phyloP scores from a whole-genome alignment of 345 rosid species.

The Geranium brycei region DNA sequence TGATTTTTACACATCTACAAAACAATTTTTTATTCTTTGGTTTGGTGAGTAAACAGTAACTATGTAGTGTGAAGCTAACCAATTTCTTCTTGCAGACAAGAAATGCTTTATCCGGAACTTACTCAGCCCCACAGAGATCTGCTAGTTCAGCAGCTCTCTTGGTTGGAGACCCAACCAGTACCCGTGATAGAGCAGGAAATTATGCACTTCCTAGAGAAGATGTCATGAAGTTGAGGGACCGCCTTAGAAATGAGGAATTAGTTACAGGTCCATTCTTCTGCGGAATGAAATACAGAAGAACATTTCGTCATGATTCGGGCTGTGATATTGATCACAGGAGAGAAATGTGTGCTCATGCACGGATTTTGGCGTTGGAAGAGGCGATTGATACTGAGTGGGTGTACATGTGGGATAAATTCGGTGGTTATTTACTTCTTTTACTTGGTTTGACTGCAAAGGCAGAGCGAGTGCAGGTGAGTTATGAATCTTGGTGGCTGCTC shows the following conservation, averaged over 20 bases:
- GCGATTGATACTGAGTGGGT: constrained; percentile 99
- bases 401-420: constrained; percentile 99
- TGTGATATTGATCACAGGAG: constrained; percentile 71
- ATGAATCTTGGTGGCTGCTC: constrained; percentile 8
- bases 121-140: constrained; percentile 98
- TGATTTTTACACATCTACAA: no score
- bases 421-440: constrained; percentile 86
- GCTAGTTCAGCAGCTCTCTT: constrained; percentile 99
- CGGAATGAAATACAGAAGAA: constrained; percentile 45
- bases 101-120: constrained; percentile 96
- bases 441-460: constrained; percentile 98
- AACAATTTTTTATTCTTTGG: no score
- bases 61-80: background rate
- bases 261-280: constrained; percentile 64
- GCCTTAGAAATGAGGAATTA: constrained; percentile 86
- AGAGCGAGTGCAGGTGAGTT: constrained; percentile 81
- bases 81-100: constrained; percentile 50
- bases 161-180: constrained; percentile 88
- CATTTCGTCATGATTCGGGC: constrained; percentile 44
- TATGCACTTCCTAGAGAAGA: constrained; percentile 97
- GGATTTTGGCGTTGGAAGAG: constrained; percentile 94
- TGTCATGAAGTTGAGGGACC: constrained; percentile 93
- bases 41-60: background rate
- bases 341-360: constrained; percentile 98
- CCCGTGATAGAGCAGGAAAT: constrained; percentile 93